Conservation (phyloP, 768 basidiomycete genomes). For the Tulasnella sp. region DNA sequence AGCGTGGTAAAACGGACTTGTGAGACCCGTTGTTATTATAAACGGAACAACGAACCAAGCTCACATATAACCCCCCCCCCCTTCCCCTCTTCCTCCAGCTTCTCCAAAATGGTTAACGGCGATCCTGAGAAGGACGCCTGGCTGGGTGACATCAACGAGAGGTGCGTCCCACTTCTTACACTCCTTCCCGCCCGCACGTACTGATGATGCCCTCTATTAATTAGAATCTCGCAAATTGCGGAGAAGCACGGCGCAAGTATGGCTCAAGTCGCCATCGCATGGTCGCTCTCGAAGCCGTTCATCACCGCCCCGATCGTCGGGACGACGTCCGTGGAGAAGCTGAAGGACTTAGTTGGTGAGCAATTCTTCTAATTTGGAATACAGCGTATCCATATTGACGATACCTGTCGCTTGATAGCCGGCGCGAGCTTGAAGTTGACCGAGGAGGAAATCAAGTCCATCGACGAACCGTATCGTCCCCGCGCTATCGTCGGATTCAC, state of each 20-base stretch:
- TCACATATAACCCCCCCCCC: too few species aligned
- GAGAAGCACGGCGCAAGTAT: conserved; percentile 23
- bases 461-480: conserved; percentile 25
- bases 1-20: neutral
- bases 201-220: neutral
- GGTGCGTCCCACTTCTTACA: neutral
- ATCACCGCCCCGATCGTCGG: conserved; percentile 6
- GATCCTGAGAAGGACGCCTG: neutral
- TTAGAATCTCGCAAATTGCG: conserved; percentile 22
- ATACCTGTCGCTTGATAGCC: neutral
- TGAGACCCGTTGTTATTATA: neutral
- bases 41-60: neutral
- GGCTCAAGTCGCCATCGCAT: conserved; percentile 25
- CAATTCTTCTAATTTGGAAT: neutral
- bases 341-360: conserved; percentile 38
- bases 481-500: conserved; percentile 20
- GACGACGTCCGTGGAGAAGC: conserved; percentile 6
- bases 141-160: conserved; percentile 1
- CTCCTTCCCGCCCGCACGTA: neutral
- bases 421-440: conserved; percentile 19
- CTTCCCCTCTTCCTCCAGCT: neutral
- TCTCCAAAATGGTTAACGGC: conserved; percentile 14
- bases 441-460: conserved; percentile 25
- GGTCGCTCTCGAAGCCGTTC: conserved; percentile 2
- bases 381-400: neutral